Evolutionary conservation across 1,284 basidiomycete species (phyloP).

Genomic region (Boletus holoroseus): DNA sequence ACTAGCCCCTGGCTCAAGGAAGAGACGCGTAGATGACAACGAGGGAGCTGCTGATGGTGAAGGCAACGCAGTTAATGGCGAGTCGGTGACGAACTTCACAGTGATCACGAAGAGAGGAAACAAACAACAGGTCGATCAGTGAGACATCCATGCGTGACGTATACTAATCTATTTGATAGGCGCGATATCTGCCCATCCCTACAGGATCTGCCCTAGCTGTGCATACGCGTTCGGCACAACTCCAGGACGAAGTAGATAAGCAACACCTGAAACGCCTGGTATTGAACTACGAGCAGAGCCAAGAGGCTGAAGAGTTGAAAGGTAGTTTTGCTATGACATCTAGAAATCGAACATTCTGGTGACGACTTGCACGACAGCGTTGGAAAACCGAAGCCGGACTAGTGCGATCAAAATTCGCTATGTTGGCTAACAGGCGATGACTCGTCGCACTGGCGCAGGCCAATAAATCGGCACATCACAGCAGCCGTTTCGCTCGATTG

Average conservation of each 20-base stretch:
- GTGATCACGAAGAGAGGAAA: constrained; percentile 92
- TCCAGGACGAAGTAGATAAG: constrained; percentile 90
- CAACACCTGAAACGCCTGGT: constrained; percentile 94
- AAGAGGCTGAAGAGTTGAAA: constrained; percentile 75
- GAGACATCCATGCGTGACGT: neutral
- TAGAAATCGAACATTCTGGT: constrained; percentile 3
- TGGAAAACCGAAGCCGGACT: constrained; percentile 60
- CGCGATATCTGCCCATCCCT: constrained; percentile 82
- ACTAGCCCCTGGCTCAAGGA: constrained; percentile 56
- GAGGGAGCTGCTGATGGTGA: constrained; percentile 47
- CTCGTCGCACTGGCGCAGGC: constrained; percentile 12
- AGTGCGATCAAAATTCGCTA: constrained; percentile 69
- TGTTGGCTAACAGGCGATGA: constrained; percentile 44
- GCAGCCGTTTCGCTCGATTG: constrained; percentile 23
- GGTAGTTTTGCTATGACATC: constrained; percentile 38
- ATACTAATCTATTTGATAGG: constrained; percentile 40
- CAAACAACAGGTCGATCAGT: constrained; percentile 70
- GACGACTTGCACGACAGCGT: constrained; percentile 38
- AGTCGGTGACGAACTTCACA: constrained; percentile 84
- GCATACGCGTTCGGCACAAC: constrained; percentile 83
- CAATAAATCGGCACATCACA: constrained; percentile 19
- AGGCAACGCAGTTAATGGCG: constrained; percentile 34
- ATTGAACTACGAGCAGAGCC: constrained; percentile 78
- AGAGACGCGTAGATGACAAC: constrained; percentile 52
- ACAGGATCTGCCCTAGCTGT: constrained; percentile 80